Conservation (phyloP, 1,284 basidiomycete species). For the Fomitopsis pinicola region DNA sequence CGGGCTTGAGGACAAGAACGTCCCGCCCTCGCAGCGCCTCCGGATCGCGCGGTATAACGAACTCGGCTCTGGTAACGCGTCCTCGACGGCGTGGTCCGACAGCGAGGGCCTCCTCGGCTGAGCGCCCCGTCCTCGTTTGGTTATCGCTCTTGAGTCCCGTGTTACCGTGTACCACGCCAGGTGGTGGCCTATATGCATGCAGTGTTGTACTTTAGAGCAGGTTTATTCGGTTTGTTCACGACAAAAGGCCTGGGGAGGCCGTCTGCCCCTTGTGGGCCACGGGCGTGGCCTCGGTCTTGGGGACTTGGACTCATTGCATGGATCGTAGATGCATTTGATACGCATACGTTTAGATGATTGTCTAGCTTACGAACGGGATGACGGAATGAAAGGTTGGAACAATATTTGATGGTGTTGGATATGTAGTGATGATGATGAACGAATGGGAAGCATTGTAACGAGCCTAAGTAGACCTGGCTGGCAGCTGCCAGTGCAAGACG, state of each 20-base stretch:
- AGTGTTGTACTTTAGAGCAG: not conserved
- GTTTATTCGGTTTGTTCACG: not conserved
- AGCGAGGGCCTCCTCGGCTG: constrained; percentile 34
- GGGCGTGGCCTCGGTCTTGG: not conserved
- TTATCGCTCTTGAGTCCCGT: not conserved
- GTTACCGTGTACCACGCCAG: not conserved
- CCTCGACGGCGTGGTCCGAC: constrained; percentile 33
- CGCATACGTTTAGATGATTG: not conserved
- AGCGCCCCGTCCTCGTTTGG: not conserved
- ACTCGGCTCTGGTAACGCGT: constrained; percentile 45
- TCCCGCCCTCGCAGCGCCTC: constrained; percentile 69
- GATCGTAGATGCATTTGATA: not conserved
- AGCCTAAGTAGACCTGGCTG: too few species aligned
- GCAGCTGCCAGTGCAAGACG: too few species aligned
- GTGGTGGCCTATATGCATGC: not conserved
- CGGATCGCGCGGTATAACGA: constrained; percentile 65
- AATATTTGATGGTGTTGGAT: not conserved
- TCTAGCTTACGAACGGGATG: not conserved
- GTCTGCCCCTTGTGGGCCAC: not conserved
- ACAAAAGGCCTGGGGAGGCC: not conserved
- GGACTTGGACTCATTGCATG: not conserved
- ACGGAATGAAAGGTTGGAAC: constrained; percentile 1
- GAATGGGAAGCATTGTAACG: not conserved
- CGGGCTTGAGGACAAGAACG: constrained; percentile 58
- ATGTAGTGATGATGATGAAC: not conserved